Evolutionary conservation across 176 grass and related monocot genomes (phyloP).

Genomic region (Neostapfia colusana): DNA sequence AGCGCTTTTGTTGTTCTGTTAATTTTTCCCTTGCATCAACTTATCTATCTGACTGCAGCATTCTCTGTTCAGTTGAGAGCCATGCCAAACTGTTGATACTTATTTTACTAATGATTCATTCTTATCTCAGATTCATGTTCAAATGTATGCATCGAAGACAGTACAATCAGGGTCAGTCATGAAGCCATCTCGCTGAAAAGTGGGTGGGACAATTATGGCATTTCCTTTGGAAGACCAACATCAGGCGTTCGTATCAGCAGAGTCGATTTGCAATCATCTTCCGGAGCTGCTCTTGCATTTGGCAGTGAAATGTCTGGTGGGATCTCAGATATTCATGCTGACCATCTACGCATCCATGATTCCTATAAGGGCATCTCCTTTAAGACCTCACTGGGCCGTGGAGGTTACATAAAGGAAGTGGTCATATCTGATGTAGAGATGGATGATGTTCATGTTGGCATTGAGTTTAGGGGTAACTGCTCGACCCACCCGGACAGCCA

Average conservation of each 20-base stretch:
- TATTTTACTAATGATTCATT: slow-evolving; percentile 16
- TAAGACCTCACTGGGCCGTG: slow-evolving; percentile 60
- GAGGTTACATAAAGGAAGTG: slow-evolving; percentile 63
- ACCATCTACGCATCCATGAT: slow-evolving; percentile 46
- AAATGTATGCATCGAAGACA: slow-evolving; percentile 68
- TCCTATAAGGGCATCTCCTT: slow-evolving; percentile 68
- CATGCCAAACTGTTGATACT: neutral
- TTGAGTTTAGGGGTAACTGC: slow-evolving; percentile 66
- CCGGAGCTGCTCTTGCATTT: slow-evolving; percentile 70
- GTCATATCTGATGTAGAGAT: slow-evolving; percentile 60
- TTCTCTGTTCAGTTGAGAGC: neutral
- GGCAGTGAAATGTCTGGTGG: slow-evolving; percentile 93
- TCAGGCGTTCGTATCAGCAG: slow-evolving; percentile 61
- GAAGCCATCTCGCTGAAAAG: slow-evolving; percentile 91
- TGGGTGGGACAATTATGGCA: slow-evolving; percentile 76
- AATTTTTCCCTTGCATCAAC: slow-evolving; percentile 5
- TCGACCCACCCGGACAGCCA: slow-evolving; percentile 54
- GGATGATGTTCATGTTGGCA: slow-evolving; percentile 54
- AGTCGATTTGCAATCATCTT: slow-evolving; percentile 57
- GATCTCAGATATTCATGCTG: slow-evolving; percentile 60
- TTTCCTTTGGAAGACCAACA: slow-evolving; percentile 63
- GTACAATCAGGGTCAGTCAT: slow-evolving; percentile 60
- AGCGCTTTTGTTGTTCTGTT: neutral
- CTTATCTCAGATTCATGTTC: slow-evolving; percentile 76
- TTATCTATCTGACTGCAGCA: neutral